phyloP scores from a whole-genome alignment of 2,329 filamentous ascomycete species.

The Orbilia brochopaga region DNA sequence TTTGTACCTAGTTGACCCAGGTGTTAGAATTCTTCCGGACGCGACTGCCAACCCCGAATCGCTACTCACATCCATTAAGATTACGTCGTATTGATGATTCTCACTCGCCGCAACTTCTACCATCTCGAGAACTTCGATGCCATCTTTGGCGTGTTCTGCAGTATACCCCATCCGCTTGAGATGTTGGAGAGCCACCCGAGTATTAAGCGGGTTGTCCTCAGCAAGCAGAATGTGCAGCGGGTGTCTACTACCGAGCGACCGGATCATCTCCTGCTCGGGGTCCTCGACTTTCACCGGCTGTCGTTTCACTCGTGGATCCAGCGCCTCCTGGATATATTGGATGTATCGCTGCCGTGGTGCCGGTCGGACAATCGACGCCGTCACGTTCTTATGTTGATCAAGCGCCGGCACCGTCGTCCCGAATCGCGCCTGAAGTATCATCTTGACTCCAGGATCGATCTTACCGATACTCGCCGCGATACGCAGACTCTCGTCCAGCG shows the following conservation, averaged over 20 bases:
- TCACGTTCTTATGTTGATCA: constrained; percentile 52
- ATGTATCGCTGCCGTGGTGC: constrained; percentile 54
- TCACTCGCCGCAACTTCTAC: constrained; percentile 53
- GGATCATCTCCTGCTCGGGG: constrained; percentile 54
- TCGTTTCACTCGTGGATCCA: constrained; percentile 51
- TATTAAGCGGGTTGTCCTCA: constrained; percentile 97
- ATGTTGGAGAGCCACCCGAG: constrained; percentile 93
- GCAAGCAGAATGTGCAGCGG: constrained; percentile 91
- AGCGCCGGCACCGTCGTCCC: constrained; percentile 53
- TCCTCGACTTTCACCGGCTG: constrained; percentile 51
- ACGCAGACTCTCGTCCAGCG: constrained; percentile 53
- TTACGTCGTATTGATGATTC: constrained; percentile 55
- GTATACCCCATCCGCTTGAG: constrained; percentile 94
- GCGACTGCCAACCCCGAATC: background rate
- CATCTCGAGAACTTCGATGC: constrained; percentile 82
- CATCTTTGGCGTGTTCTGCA: constrained; percentile 92
- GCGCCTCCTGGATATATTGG: constrained; percentile 53
- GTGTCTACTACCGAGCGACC: constrained; percentile 53
- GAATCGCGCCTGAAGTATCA: constrained; percentile 55
- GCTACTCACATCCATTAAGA: constrained; percentile 65
- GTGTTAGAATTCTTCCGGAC: constrained; percentile 69
- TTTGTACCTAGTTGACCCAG: constrained; percentile 95
- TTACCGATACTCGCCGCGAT: constrained; percentile 53
- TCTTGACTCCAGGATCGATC: constrained; percentile 53
- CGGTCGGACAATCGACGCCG: constrained; percentile 54